These are phyloP conservation scores for Schizonepeta tenuifolia DNA, from an alignment of 257 asterid genomes.

Conservation along the genomic window DNA sequence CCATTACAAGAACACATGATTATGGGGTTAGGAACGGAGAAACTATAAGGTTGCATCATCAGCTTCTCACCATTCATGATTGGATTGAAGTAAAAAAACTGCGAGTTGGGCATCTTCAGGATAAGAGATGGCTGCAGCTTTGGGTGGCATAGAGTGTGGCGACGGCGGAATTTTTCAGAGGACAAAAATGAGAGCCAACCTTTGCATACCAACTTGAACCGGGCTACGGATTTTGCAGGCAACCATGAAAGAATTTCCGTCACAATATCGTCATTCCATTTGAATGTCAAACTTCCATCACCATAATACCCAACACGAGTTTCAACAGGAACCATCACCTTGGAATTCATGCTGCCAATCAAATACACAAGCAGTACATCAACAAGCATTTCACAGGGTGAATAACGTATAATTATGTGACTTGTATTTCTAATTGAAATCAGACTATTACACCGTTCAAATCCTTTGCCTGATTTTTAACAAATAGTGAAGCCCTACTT, in stretches of 20 bases:
- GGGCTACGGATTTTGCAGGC: conserved; percentile 23
- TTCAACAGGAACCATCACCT: background rate
- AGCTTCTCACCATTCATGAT: background rate
- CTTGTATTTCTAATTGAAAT: too few relatives aligned
- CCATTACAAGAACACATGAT: conserved; percentile 31
- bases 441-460: too few relatives aligned
- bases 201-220: conserved; percentile 29
- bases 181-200: conserved; percentile 27
- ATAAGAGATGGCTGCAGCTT: conserved; percentile 10
- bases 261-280: too few relatives aligned
- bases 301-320: background rate
- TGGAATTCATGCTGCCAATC: background rate
- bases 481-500: too few relatives aligned
- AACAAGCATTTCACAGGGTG: too few relatives aligned
- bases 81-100: conserved; percentile 22
- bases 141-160: conserved; percentile 28
- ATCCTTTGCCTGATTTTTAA: too few relatives aligned
- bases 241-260: conserved; percentile 7
- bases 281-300: background rate
- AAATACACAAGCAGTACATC: background rate
- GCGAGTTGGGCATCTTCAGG: background rate
- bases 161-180: conserved; percentile 14
- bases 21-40: conserved; percentile 14
- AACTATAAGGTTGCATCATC: background rate
- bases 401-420: too few relatives aligned